Conservation (phyloP, 2,329 filamentous ascomycete species). For the Exophiala dermatitidis region DNA sequence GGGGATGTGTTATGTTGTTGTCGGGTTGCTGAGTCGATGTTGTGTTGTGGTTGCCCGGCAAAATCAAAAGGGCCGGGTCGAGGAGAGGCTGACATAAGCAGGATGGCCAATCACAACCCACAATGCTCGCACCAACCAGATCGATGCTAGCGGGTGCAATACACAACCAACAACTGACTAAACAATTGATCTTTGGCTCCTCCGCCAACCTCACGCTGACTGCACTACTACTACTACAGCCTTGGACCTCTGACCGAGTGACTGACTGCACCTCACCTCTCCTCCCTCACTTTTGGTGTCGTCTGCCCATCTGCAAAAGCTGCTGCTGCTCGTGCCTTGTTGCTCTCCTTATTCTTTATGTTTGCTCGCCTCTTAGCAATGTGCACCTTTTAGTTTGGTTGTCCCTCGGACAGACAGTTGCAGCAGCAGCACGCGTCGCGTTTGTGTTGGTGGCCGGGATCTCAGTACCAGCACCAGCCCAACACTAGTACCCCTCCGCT, state of each 20-base stretch:
- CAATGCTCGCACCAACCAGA: no score
- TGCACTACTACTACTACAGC: no score
- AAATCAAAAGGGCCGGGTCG: not conserved
- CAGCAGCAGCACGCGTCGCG: slow-evolving; percentile 13
- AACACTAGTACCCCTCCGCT: slow-evolving; percentile 1
- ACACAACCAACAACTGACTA: no score
- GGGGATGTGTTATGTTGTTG: not conserved
- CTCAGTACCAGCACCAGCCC: no score
- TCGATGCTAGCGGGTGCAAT: no score
- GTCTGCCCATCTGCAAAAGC: slow-evolving; percentile 1
- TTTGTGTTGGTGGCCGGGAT: not conserved
- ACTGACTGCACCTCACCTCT: not conserved
- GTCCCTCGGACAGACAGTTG: not conserved
- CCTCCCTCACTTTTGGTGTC: not conserved
- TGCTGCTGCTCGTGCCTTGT: not conserved
- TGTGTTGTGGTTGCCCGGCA: slow-evolving; percentile 7
- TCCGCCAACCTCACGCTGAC: no score
- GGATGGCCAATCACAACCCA: not conserved
- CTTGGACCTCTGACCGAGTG: no score
- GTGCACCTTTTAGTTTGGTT: slow-evolving; percentile 3
- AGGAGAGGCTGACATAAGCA: no score
- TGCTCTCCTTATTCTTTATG: slow-evolving; percentile 6
- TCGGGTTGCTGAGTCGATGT: not conserved
- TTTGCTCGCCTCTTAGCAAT: not conserved
- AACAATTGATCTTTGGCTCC: no score